Conservation (phyloP, 768 basidiomycete species). For the Mycena floridula region DNA sequence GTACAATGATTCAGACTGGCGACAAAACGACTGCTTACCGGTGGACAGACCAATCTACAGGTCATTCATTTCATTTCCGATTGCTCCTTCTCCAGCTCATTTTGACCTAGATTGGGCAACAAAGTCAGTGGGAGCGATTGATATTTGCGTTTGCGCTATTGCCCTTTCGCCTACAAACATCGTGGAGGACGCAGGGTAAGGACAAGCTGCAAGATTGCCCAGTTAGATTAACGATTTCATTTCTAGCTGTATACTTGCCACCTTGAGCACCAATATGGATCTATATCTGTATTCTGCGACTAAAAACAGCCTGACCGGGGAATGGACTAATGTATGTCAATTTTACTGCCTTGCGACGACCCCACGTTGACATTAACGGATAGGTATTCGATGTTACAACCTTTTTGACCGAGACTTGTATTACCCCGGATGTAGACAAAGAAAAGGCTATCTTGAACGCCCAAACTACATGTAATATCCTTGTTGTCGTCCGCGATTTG, state of each 20-base stretch:
- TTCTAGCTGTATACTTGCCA: slow-evolving; percentile 65
- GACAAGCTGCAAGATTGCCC: too few relatives aligned
- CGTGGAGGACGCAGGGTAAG: slow-evolving; percentile 55
- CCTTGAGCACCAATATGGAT: slow-evolving; percentile 79
- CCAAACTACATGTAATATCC: slow-evolving; percentile 45
- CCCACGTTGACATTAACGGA: too few relatives aligned
- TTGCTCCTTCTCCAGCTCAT: neutral
- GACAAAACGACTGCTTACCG: neutral
- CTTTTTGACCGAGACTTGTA: slow-evolving; percentile 29
- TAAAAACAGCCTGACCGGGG: slow-evolving; percentile 66
- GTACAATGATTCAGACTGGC: neutral
- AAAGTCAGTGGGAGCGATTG: slow-evolving; percentile 56
- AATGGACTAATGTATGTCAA: slow-evolving; percentile 55
- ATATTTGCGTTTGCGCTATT: slow-evolving; percentile 50
- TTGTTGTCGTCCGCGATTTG: neutral
- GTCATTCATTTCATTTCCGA: neutral
- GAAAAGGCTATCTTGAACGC: slow-evolving; percentile 33
- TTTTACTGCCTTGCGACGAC: neutral
- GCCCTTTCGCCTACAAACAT: slow-evolving; percentile 66
- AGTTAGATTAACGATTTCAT: too few relatives aligned
- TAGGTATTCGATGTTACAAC: slow-evolving; percentile 39
- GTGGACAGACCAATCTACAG: neutral
- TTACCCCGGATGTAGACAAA: slow-evolving; percentile 7
- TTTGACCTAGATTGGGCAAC: neutral
- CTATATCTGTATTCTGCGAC: slow-evolving; percentile 59